These are phyloP conservation scores for Trichoderma parareesei DNA, from an alignment of 495 filamentous ascomycete species.

Conservation along the genomic window DNA sequence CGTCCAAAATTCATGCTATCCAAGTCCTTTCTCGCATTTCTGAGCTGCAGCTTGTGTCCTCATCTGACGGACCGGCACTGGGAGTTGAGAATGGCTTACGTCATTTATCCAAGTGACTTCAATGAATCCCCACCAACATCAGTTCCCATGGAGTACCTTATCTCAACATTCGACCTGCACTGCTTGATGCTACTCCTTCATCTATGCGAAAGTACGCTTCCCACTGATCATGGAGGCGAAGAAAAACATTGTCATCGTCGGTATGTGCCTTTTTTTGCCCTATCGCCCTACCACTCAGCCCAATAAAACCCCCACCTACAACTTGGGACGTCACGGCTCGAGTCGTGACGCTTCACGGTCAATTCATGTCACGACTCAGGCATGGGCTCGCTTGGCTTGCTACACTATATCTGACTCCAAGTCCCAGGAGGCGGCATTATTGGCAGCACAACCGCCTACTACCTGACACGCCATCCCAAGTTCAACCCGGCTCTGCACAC, in stretches of 20 bases:
- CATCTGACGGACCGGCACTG: too few species aligned
- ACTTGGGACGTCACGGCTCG: background rate
- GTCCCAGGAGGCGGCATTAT: conserved; percentile 83
- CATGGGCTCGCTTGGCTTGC: background rate
- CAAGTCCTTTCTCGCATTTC: too few species aligned
- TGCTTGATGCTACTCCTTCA: background rate
- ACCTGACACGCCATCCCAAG: conserved; percentile 77
- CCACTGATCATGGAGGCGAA: conserved; percentile 29
- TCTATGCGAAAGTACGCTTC: background rate
- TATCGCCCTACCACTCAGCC: background rate
- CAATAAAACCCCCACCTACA: background rate
- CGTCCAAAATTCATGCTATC: too few species aligned
- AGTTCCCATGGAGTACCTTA: too few species aligned
- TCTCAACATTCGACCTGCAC: background rate
- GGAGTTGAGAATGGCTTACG: background rate
- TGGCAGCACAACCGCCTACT: conserved; percentile 90
- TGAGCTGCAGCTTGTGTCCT: too few species aligned
- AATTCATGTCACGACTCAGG: too few species aligned
- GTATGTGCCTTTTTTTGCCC: conserved; percentile 32
- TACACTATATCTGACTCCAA: background rate
- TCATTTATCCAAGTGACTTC: background rate
- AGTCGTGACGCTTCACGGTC: too few species aligned
- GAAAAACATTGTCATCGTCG: conserved; percentile 62
- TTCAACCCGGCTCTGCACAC: conserved; percentile 68
- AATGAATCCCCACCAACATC: too few species aligned